A percentile compares a stretch with the other conserved stretches of the same genome.
Conservation (phyloP, 2,329 filamentous ascomycete species). For the Thielaviopsis musarum region DNA sequence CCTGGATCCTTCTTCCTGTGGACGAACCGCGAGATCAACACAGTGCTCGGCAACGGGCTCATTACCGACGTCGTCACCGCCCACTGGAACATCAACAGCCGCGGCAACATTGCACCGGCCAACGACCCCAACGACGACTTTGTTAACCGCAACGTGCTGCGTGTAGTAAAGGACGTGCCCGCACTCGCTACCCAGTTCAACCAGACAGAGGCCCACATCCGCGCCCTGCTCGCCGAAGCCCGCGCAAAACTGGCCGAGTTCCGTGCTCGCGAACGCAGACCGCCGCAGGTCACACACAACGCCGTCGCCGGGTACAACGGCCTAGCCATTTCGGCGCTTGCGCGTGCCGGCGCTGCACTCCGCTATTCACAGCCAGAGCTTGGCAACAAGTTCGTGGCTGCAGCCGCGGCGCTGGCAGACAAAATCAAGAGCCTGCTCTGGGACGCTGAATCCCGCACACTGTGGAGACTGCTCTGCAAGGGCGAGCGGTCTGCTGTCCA, state of each 20-base stretch:
- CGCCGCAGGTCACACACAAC: slow-evolving; percentile 73
- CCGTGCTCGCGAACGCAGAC: slow-evolving; percentile 55
- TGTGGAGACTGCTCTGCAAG: slow-evolving; percentile 61
- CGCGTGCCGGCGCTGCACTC: slow-evolving; percentile 56
- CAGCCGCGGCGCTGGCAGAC: slow-evolving; percentile 48
- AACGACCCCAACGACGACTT: slow-evolving; percentile 89
- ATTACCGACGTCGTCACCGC: slow-evolving; percentile 37
- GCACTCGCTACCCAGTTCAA: slow-evolving; percentile 62
- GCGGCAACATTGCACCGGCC: slow-evolving; percentile 70
- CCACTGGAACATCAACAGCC: slow-evolving; percentile 68
- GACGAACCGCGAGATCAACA: slow-evolving; percentile 74
- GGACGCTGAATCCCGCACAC: slow-evolving; percentile 39
- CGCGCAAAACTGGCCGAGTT: slow-evolving; percentile 52
- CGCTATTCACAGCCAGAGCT: slow-evolving; percentile 38
- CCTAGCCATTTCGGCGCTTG: slow-evolving; percentile 68
- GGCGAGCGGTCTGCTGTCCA: slow-evolving; percentile 32
- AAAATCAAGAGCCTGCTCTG: slow-evolving; percentile 66
- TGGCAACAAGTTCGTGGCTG: slow-evolving; percentile 42
- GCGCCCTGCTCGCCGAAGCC: slow-evolving; percentile 48
- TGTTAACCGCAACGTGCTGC: slow-evolving; percentile 79
- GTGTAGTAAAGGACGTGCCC: slow-evolving; percentile 47
- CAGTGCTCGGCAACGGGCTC: slow-evolving; percentile 38
- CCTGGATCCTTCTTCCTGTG: slow-evolving; percentile 93
- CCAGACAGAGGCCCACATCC: slow-evolving; percentile 51
- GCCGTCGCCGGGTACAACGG: slow-evolving; percentile 80